Conservation (phyloP, 108 stramenopile species). For the Asterionellopsis glacialis region DNA sequence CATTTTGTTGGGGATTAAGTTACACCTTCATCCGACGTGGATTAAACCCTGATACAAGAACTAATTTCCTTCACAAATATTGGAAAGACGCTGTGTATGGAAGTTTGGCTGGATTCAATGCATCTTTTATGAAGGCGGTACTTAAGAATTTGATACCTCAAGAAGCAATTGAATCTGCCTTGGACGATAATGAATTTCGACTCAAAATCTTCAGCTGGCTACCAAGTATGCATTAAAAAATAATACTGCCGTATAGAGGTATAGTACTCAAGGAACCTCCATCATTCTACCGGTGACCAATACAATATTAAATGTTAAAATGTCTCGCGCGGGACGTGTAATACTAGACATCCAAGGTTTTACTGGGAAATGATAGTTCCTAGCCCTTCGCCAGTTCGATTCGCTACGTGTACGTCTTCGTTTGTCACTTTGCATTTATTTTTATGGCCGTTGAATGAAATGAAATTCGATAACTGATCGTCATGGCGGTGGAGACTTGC, state of each 20-base stretch:
- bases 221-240: slow-evolving; percentile 26
- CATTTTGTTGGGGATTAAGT: slow-evolving; percentile 80
- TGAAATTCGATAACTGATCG: no score
- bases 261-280: no score
- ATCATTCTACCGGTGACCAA: not conserved
- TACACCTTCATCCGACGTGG: slow-evolving; percentile 83
- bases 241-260: no score
- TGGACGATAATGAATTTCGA: slow-evolving; percentile 25
- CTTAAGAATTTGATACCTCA: slow-evolving; percentile 86
- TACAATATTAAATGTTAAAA: not conserved
- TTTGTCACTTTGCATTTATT: no score
- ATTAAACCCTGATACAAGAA: slow-evolving; percentile 81
- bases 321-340: slow-evolving; percentile 1
- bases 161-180: slow-evolving; percentile 51
- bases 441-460: no score
- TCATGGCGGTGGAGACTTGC: no score
- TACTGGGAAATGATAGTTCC: not conserved
- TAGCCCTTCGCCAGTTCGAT: not conserved
- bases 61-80: slow-evolving; percentile 67
- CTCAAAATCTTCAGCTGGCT: slow-evolving; percentile 55
- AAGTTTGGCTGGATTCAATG: slow-evolving; percentile 87
- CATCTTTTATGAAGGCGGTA: slow-evolving; percentile 84
- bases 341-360: not conserved
- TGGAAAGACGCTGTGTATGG: slow-evolving; percentile 93
- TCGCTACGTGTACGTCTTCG: no score